A percentile compares a stretch with the other conserved stretches of the same genome.
Evolutionary conservation across 106 monocot species (phyloP).

Genomic region (Platanthera guangdongensis): DNA sequence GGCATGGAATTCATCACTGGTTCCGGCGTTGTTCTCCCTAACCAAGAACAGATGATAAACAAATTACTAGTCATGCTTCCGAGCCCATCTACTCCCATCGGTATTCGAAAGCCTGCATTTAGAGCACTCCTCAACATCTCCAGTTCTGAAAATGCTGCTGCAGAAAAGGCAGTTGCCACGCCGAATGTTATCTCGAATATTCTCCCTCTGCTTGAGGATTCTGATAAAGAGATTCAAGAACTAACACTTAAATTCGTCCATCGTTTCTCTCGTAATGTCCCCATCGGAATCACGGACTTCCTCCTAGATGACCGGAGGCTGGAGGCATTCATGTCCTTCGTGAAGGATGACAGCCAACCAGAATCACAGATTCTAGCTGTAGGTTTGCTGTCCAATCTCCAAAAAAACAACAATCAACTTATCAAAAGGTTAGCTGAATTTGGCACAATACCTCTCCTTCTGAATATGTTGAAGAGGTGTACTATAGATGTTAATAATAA

Average conservation of each 20-base stretch:
- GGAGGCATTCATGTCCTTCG: conserved; percentile 6
- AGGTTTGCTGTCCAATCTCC: conserved; percentile 12
- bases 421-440: conserved; percentile 5
- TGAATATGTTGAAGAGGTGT: neutral
- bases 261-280: conserved; percentile 6
- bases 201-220: conserved; percentile 15
- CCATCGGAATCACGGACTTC: neutral
- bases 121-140: conserved; percentile 9
- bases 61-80: conserved; percentile 7
- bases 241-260: conserved; percentile 8
- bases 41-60: conserved; percentile 9
- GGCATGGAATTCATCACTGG: conserved; percentile 14
- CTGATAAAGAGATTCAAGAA: conserved; percentile 10
- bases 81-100: neutral
- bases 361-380: conserved; percentile 3
- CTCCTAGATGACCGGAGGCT: conserved; percentile 9
- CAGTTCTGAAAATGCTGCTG: conserved; percentile 2
- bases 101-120: conserved; percentile 7
- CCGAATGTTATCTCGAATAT: conserved; percentile 8
- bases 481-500: conserved; percentile 13
- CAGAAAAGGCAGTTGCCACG: conserved; percentile 2
- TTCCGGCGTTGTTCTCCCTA: neutral
- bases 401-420: conserved; percentile 6
- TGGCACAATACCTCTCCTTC: conserved; percentile 3
- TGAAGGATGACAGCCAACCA: conserved; percentile 11